Evolutionary conservation across 306 rosid species (phyloP).

Genomic region (Inga laurina): DNA sequence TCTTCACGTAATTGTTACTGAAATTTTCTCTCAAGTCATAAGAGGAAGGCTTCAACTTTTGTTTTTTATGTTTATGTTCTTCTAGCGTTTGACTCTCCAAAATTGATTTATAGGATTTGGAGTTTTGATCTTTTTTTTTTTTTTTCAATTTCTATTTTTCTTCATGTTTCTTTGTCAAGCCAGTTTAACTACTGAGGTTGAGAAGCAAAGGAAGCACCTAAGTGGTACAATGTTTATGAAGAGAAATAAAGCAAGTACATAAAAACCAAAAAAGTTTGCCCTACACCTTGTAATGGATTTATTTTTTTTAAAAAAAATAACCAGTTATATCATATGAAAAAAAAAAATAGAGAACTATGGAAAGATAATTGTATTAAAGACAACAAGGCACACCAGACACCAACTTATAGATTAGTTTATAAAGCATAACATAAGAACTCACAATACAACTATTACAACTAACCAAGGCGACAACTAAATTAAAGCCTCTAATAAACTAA

Average conservation of each 20-base stretch:
- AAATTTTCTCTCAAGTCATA: conserved; percentile 14
- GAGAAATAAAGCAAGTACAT: conserved; percentile 38
- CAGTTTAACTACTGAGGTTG: conserved; percentile 26
- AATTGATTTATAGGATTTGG: conserved; percentile 40
- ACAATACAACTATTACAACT: no score
- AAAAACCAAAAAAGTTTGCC: neutral
- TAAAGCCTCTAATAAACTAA: no score
- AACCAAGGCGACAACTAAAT: no score
- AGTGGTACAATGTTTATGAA: conserved; percentile 47
- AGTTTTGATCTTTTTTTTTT: neutral
- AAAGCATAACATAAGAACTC: no score
- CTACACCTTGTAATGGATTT: neutral
- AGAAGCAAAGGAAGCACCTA: conserved; percentile 25
- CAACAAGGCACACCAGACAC: no score
- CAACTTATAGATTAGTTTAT: no score
- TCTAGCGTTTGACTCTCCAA: conserved; percentile 14
- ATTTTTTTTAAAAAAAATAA: neutral
- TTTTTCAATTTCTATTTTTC: neutral
- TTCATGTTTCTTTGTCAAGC: conserved; percentile 28
- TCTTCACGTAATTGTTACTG: conserved; percentile 34
- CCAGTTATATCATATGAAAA: no score
- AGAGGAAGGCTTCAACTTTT: conserved; percentile 33
- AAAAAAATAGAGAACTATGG: no score
- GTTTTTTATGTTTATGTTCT: conserved; percentile 29
- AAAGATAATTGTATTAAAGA: no score